Evolutionary conservation across 2,329 filamentous ascomycete genomes (phyloP).

Genomic region (Epichloe coenophiala): DNA sequence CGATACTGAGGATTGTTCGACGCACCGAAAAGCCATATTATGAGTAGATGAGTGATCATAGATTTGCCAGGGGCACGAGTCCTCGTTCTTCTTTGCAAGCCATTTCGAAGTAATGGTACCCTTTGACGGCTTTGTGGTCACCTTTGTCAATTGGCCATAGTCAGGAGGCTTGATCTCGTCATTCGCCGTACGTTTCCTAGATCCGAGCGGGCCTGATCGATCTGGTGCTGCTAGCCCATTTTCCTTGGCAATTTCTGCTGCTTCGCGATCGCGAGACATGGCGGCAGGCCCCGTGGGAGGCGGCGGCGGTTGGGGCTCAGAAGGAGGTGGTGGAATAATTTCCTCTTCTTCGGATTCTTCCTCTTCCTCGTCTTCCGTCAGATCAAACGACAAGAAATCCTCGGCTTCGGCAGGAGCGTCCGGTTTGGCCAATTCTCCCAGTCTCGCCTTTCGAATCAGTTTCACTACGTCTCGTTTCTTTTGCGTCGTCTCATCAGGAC

Average conservation of each 20-base stretch:
- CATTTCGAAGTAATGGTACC: conserved; percentile 40
- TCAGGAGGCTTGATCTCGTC: conserved; percentile 50
- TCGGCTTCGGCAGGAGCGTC: conserved; percentile 45
- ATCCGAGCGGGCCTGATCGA: conserved; percentile 36
- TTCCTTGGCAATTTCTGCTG: conserved; percentile 8
- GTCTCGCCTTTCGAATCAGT: conserved; percentile 77
- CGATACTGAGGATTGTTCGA: conserved; percentile 1
- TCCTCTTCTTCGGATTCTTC: conserved; percentile 8
- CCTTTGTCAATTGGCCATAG: conserved; percentile 38
- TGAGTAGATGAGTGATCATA: conserved; percentile 39
- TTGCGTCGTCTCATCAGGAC: conserved; percentile 54
- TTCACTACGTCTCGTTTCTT: conserved; percentile 84
- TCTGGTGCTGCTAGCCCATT: conserved; percentile 13
- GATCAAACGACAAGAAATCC: conserved; percentile 83
- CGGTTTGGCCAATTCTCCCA: conserved; percentile 36
- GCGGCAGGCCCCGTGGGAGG: not conserved
- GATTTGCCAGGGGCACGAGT: conserved; percentile 49
- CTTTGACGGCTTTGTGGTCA: conserved; percentile 32
- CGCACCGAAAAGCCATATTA: conserved; percentile 45
- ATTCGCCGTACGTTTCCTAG: conserved; percentile 60
- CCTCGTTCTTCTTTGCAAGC: conserved; percentile 28
- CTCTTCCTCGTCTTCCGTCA: conserved; percentile 41
- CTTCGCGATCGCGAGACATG: not conserved
- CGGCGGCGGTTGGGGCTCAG: conserved; percentile 8
- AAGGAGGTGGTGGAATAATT: conserved; percentile 9